Percentiles rank a stretch among this genome's conserved stretches.
phyloP scores from a whole-genome alignment of 257 asterid genomes.

The Petunia secreta region DNA sequence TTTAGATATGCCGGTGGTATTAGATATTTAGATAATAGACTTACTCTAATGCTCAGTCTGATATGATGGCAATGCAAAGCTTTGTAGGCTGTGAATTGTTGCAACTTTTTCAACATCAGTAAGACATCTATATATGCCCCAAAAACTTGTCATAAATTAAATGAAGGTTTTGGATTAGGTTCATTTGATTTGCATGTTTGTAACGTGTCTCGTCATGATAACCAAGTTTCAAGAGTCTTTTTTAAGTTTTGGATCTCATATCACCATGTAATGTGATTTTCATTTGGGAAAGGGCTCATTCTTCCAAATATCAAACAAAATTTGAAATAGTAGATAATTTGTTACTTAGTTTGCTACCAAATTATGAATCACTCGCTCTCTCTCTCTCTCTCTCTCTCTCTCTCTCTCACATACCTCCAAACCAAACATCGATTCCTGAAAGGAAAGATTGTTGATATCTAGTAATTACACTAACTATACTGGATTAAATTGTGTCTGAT shows the following conservation, averaged over 20 bases:
- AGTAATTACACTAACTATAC: neutral
- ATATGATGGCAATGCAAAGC: neutral
- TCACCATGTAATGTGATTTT: neutral
- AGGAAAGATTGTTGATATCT: neutral
- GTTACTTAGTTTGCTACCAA: neutral
- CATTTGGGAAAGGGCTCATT: neutral
- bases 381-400: neutral
- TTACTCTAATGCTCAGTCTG: neutral
- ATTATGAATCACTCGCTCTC: neutral
- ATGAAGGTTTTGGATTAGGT: no score
- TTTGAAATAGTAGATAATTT: neutral
- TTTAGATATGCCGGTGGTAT: neutral
- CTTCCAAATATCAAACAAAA: neutral
- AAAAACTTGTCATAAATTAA: no score
- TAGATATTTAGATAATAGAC: neutral
- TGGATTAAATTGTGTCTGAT: conserved; percentile 1
- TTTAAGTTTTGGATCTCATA: neutral
- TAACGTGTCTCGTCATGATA: neutral
- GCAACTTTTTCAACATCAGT: neutral
- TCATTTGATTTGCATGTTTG: neutral
- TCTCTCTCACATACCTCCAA: no score
- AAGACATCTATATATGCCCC: neutral
- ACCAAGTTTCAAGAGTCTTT: neutral
- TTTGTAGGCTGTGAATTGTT: neutral
- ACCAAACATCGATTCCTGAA: neutral